These are phyloP conservation scores for Pseudoscleropodium purum DNA, from an alignment of 225 moss, liverwort and hornwort species.

Conservation along the genomic window DNA sequence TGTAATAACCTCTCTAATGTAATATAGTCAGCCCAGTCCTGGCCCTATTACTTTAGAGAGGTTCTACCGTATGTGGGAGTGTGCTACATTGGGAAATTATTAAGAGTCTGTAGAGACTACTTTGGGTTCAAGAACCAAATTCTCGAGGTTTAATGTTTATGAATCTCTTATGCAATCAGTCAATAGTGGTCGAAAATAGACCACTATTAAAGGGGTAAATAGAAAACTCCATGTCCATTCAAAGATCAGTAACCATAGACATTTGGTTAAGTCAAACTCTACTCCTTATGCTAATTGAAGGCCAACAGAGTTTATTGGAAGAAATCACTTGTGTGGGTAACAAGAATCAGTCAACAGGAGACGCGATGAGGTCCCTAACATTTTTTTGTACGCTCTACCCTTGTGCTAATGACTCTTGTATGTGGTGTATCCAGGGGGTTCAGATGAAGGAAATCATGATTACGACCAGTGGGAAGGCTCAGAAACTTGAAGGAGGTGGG, in stretches of 20 bases:
- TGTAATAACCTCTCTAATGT: too few relatives aligned
- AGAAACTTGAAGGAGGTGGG: conserved; percentile 23
- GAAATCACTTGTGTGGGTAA: background rate
- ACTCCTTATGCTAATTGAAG: background rate
- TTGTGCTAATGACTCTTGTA: background rate
- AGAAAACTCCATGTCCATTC: background rate
- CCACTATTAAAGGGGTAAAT: background rate
- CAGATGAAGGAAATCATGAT: conserved; percentile 62
- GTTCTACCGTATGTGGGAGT: background rate
- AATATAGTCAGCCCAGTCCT: too few relatives aligned
- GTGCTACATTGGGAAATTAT: background rate
- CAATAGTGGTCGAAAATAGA: background rate
- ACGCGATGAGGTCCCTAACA: background rate
- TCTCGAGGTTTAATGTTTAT: too few relatives aligned
- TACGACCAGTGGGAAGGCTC: conserved; percentile 36
- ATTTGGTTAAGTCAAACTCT: background rate
- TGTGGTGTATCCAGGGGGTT: conserved; percentile 11
- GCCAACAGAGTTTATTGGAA: background rate
- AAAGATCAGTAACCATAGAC: background rate
- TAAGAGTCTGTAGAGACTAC: background rate
- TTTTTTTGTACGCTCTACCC: background rate
- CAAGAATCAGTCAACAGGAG: background rate
- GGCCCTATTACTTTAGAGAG: too few relatives aligned
- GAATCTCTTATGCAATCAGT: background rate
- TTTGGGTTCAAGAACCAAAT: background rate